These are phyloP conservation scores for Hemerocallis citrina DNA, from an alignment of 106 monocot genomes.

Conservation along the genomic window DNA sequence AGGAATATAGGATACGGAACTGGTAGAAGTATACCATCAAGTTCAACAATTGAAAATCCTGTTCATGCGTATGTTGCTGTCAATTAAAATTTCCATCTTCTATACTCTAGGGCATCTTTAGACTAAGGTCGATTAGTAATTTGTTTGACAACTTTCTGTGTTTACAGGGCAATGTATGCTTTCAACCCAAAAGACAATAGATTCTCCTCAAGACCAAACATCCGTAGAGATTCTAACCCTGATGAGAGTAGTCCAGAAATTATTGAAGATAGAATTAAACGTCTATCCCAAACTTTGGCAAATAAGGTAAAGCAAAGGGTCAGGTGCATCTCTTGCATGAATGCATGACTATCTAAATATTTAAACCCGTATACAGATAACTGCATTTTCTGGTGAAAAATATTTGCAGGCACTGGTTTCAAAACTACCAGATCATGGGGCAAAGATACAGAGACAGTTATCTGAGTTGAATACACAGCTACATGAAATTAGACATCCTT, in stretches of 20 bases:
- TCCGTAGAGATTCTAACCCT: background rate
- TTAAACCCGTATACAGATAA: background rate
- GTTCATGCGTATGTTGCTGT: conserved; percentile 33
- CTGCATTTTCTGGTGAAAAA: background rate
- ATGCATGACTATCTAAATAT: too few relatives aligned
- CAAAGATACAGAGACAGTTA: conserved; percentile 49
- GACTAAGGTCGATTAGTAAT: background rate
- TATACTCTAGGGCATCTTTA: background rate
- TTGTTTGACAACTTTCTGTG: background rate
- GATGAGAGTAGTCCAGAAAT: conserved; percentile 27
- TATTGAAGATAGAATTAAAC: conserved; percentile 53
- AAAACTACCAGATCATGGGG: conserved; percentile 62
- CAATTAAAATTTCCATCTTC: background rate
- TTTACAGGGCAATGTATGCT: conserved; percentile 36
- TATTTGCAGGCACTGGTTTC: conserved; percentile 41
- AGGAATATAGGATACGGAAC: conserved; percentile 21
- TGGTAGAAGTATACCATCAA: conserved; percentile 11
- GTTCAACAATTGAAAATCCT: conserved; percentile 14
- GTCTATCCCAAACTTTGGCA: conserved; percentile 46
- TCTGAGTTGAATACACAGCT: conserved; percentile 42
- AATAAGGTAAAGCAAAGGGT: conserved; percentile 32
- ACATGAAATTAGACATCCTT: conserved; percentile 2
- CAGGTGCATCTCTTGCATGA: background rate
- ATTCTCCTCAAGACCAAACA: conserved; percentile 11
- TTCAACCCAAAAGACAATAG: conserved; percentile 57